These are phyloP conservation scores for Cucurbita argyrosperma DNA, from an alignment of 306 rosid genomes.

Conservation along the genomic window DNA sequence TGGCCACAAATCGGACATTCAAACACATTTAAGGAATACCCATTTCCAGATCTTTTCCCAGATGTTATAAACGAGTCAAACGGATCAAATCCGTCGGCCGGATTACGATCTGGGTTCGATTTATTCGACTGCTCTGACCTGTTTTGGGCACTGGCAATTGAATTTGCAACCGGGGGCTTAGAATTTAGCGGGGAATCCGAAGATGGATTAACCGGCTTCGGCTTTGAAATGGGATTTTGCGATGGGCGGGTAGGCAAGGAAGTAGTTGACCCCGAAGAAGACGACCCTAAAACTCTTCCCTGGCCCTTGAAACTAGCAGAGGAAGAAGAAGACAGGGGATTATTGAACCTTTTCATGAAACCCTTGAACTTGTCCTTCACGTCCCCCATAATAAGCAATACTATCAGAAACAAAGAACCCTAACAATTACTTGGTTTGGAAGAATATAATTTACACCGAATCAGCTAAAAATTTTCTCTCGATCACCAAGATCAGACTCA, in stretches of 20 bases:
- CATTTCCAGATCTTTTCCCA: constrained; percentile 55
- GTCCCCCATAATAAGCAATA: constrained; percentile 39
- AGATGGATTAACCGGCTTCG: constrained; percentile 21
- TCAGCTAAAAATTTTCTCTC: background rate
- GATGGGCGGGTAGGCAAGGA: constrained; percentile 17
- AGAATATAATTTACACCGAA: background rate
- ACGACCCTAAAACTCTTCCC: constrained; percentile 81
- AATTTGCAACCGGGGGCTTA: constrained; percentile 22
- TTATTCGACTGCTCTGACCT: constrained; percentile 3
- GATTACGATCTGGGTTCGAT: constrained; percentile 21
- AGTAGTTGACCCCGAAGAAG: constrained; percentile 30
- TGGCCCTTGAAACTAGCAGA: constrained; percentile 87
- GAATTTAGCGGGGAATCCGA: constrained; percentile 6
- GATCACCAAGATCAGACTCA: background rate
- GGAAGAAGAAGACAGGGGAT: constrained; percentile 40
- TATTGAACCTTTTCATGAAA: constrained; percentile 73
- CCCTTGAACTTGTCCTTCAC: constrained; percentile 82
- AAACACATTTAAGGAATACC: constrained; percentile 35
- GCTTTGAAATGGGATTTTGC: constrained; percentile 22
- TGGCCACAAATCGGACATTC: constrained; percentile 77
- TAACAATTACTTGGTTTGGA: background rate
- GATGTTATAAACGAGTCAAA: constrained; percentile 65
- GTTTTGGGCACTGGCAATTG: constrained; percentile 1
- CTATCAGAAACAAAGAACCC: background rate
- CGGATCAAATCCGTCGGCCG: constrained; percentile 54